Conservation (phyloP, 306 rosid species). For the Abrus precatorius region DNA sequence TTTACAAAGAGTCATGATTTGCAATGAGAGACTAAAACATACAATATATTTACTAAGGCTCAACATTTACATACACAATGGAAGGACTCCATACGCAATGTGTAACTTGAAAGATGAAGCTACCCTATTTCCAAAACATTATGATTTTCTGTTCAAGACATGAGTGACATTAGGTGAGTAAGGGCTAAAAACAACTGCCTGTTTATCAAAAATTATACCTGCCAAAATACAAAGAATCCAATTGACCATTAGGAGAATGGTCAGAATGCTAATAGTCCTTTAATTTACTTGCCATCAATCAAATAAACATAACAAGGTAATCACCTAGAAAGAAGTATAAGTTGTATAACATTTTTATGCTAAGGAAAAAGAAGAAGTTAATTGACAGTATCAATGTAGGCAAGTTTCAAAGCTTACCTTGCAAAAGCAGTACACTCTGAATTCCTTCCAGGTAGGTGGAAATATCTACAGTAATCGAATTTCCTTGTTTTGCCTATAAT, state of each 20-base stretch:
- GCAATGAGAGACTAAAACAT: constrained; percentile 13
- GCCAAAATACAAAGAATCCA: constrained; percentile 37
- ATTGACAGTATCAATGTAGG: constrained; percentile 39
- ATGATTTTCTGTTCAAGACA: constrained; percentile 18
- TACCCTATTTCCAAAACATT: constrained; percentile 37
- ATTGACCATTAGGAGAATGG: constrained; percentile 37
- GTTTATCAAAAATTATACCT: constrained; percentile 22
- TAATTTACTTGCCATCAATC: constrained; percentile 35
- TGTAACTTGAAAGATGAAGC: constrained; percentile 31
- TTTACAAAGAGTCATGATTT: constrained; percentile 26
- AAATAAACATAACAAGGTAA: constrained; percentile 43
- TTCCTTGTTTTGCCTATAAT: constrained; percentile 73
- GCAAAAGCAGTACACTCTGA: constrained; percentile 76
- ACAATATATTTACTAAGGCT: constrained; percentile 39
- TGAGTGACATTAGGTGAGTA: constrained; percentile 1
- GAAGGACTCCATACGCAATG: constrained; percentile 32
- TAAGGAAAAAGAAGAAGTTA: constrained; percentile 43
- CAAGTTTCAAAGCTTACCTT: constrained; percentile 66
- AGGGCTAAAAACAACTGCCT: constrained; percentile 7
- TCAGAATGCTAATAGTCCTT: constrained; percentile 33
- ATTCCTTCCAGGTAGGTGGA: constrained; percentile 86
- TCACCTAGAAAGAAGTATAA: constrained; percentile 33
- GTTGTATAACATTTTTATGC: constrained; percentile 25
- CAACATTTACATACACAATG: constrained; percentile 28
- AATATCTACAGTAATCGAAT: constrained; percentile 58